Base-by-base conservation (phyloP, 2,329 filamentous ascomycete species). In the Calonectria leucothoes region DNA sequence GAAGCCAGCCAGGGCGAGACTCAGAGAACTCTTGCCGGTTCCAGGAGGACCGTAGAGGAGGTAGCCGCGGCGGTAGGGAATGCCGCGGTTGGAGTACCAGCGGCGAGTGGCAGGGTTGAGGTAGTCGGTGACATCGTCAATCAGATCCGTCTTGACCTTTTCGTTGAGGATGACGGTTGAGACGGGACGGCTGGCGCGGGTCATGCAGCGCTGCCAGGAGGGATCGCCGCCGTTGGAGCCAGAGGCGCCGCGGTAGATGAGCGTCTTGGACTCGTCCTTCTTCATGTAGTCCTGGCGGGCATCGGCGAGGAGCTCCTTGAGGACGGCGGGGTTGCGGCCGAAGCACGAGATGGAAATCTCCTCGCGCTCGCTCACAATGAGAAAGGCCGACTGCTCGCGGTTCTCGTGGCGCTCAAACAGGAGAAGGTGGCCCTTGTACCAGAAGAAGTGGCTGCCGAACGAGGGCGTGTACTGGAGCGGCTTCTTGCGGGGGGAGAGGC, bases 51-150 rank as follows among this genome's bases (percentile, higher is more conserved):
- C 95, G 76, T 96, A 88, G 20, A 98, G 91, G 0, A 98, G 89
- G 80, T 97, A 98, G 0, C 95, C 95, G 6, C 95, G 89, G 17
- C 95, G 91, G 82, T 97, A 97, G 0, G 95, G 95, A 35, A 98
- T 96, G 0, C 95, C 95, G 8, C 95, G 90, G 77, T 94, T 93
- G 0, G 93, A 89, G 81, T 98, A 98, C 94, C 95, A 98, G n/a
- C 92, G 88, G 55, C 90, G 87, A 0, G 92, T 93, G 15, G 86
- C 83, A 0, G 91, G 91, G 74, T 91, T 86, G 42, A 94, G 88
- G 78, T 93, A 93, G 77, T 93, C 91, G 31, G 86, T 86, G 37
- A 92, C 88, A 77, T 93, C 92, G 51, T 88, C 86, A 61, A 93
- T 85, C 15, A 94, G 86, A 3, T 88, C 86, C 73, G 88, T 82